Evolutionary conservation across 1,139 yeast species (phyloP), one percentile per base, ranked within the genome.

Genomic region (Scheffersomyces parashehatae): DNA sequence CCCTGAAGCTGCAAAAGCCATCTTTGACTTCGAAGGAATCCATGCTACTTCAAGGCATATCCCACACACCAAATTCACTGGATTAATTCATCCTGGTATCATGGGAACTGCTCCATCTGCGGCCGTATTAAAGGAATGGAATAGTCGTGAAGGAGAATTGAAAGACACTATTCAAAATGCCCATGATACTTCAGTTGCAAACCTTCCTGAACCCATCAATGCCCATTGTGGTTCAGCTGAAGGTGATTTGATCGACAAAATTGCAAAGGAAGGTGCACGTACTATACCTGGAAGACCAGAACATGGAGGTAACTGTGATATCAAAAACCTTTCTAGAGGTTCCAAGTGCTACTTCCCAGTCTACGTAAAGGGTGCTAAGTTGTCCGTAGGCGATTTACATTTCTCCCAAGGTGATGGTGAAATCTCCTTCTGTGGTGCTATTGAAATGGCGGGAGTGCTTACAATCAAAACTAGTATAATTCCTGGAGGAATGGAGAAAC

Each of bases 391-490:
- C 2, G 81, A 75, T 49, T 58, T 75, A 35, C 81, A 75, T 53
- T 75, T 75, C 53, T 68, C 76, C 12, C 80, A 75, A 54, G 81
- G 80, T 13, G 80, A 75, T 48, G 81, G 81, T 8, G 81, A 75
- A 49, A 73, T 75, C 35, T 70, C 79, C 3, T 75, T 75, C 52
- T 76, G 81, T 53, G 81, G 81, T 13, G 81, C 79, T 12, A 74
- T 76, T 52, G 81, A 75, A 53, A 75, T 75, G 80, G 67, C 77
- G 7, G 80, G 81, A 3, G 61, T 65, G 30, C 67, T 75, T 42
- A 73, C 79, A 3, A 51, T 75, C 46, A 62, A 70, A 45, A 62
- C 68, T 33, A 52, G 64, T 2, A 57, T 75, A 32, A 65, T 75
- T 47, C 73, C 73, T 46, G 58, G 60, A 39, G 81, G 81, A 2